Base-by-base conservation (phyloP, 228 moss, liverwort and hornwort genomes). In the Sphagnum magellanicum region DNA sequence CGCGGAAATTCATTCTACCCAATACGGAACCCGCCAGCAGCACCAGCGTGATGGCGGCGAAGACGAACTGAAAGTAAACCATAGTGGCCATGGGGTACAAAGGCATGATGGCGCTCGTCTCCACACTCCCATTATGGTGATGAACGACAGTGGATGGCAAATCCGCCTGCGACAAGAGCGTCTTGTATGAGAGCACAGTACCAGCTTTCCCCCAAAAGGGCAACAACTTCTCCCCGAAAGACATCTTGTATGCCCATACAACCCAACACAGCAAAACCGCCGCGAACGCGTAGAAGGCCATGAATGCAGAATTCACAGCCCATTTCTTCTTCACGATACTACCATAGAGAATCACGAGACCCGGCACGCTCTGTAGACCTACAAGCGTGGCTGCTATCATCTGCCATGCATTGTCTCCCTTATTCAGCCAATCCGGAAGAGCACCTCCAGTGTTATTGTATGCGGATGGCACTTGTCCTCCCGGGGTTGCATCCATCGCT, bases 321-420 rank as follows among this genome's bases (percentile, higher is more conserved):
- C 89, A 89, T 74, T 89, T 89, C 70, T 86, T 89, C 72, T 89
- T 89, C 63, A 89, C 86, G 17, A 84, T 84, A 58, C 81, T 84
- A 10, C 89, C 89, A 50, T 86, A 89, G 14, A 89, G 77, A 6
- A 89, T 89, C 5, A 89, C 86, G 0, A 89, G 77, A 5, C 89
- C 89, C 0, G 89, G 89, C n/a, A 89, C 81, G 3, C 86, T 81
- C 46, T 89, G 89, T 16, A 89, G 17, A 50, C 89, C 89, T 8
- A 89, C 89, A 4, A 89, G 63, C 5, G 89, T 86, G 15, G 68
- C 86, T 0, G 86, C 77, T 0, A 76, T 83, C 66, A 86, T 32
- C 16, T 89, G 89, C 89, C 89, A 89, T 32, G 89, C 89, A 8
- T 83, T 89, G 74, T 89, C 89, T 0, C 89, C 89, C 72, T 86